phyloP scores from a whole-genome alignment of 2,329 filamentous ascomycete genomes.

The Capronia coronata region DNA sequence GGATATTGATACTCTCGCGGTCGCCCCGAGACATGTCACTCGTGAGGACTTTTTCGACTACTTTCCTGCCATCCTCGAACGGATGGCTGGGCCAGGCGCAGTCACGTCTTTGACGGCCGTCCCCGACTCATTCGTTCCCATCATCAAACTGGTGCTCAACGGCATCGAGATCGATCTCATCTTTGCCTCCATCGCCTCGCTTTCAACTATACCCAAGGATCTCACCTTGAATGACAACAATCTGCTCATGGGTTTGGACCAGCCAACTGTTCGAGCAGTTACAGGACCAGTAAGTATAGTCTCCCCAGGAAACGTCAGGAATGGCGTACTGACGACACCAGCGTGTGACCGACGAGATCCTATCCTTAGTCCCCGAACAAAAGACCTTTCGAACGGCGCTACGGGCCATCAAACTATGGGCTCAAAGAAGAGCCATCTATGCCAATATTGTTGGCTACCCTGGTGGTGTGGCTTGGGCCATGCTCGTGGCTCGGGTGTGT shows the following conservation, averaged over 20 bases:
- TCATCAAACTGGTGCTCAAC: slow-evolving; percentile 91
- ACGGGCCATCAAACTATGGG: slow-evolving; percentile 93
- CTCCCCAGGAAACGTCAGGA: neutral
- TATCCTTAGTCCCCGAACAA: slow-evolving; percentile 79
- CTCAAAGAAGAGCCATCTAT: slow-evolving; percentile 83
- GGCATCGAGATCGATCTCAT: slow-evolving; percentile 95
- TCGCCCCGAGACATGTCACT: slow-evolving; percentile 81
- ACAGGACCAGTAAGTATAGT: slow-evolving; percentile 61
- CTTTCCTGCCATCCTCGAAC: slow-evolving; percentile 72
- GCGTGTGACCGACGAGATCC: slow-evolving; percentile 86
- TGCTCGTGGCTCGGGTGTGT: slow-evolving; percentile 91
- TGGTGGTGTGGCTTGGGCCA: slow-evolving; percentile 95
- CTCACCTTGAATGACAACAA: slow-evolving; percentile 76
- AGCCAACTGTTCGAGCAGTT: slow-evolving; percentile 77
- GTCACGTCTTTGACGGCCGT: slow-evolving; percentile 82
- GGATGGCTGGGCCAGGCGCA: slow-evolving; percentile 68
- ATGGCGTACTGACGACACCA: slow-evolving; percentile 4
- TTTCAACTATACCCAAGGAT: slow-evolving; percentile 64
- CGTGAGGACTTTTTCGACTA: slow-evolving; percentile 87
- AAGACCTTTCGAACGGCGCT: slow-evolving; percentile 85
- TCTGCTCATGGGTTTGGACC: slow-evolving; percentile 76
- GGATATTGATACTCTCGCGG: slow-evolving; percentile 93
- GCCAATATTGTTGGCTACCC: slow-evolving; percentile 95
- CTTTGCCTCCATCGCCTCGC: slow-evolving; percentile 65
- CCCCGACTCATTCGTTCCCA: slow-evolving; percentile 85